Percentiles rank a stretch among this genome's conserved stretches.
These are phyloP conservation scores for Arthrobotrys sphaeroides DNA, from an alignment of 2,329 filamentous ascomycete genomes.

Conservation along the genomic window DNA sequence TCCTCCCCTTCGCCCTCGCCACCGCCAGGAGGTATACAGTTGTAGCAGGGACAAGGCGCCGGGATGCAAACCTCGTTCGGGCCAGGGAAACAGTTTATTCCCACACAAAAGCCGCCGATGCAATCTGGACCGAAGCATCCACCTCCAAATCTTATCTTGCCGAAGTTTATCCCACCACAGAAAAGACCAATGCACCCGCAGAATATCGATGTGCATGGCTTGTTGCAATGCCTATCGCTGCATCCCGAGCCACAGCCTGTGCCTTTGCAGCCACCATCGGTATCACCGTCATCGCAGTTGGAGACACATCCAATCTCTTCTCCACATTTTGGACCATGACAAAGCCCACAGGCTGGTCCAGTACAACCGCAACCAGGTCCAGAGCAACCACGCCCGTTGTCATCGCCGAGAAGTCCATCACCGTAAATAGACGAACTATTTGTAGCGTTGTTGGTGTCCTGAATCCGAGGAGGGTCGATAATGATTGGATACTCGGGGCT, in stretches of 20 bases:
- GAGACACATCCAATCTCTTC: not conserved
- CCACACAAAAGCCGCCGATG: not conserved
- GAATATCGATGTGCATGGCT: not conserved
- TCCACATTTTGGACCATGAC: slow-evolving; percentile 4
- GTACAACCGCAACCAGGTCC: not conserved
- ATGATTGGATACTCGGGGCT: not conserved
- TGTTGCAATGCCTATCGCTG: not conserved
- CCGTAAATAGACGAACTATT: not conserved
- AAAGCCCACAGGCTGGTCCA: not conserved
- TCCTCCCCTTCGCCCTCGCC: not conserved
- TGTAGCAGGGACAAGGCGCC: not conserved
- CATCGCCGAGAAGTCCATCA: not conserved
- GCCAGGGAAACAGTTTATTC: not conserved
- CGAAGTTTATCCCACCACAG: not conserved
- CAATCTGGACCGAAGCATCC: not conserved
- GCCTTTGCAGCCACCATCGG: not conserved
- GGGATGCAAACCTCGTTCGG: not conserved
- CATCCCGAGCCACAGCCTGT: not conserved
- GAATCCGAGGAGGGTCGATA: not conserved
- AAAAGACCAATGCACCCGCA: not conserved
- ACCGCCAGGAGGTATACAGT: not conserved
- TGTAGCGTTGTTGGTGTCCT: not conserved
- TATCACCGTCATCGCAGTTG: not conserved
- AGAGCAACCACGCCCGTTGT: not conserved
- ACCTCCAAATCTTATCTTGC: not conserved